Evolutionary conservation across 371 early-diverging fungal species (phyloP).

Genomic region (Mucor piriformis): DNA sequence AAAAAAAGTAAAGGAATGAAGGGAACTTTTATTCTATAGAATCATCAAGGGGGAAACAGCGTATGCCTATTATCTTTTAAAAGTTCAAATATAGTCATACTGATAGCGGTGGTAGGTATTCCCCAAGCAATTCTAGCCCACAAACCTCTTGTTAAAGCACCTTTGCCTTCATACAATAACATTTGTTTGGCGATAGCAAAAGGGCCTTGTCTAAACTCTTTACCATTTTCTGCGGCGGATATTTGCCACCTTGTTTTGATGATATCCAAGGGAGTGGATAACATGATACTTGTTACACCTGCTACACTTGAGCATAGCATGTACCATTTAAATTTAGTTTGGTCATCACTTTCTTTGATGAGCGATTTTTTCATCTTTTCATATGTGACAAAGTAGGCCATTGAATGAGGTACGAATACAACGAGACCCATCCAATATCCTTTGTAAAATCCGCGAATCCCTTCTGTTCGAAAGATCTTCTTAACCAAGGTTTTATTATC

Average conservation of each 20-base stretch:
- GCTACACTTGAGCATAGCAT: conserved; percentile 62
- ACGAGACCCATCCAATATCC: conserved; percentile 71
- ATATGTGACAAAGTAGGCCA: conserved; percentile 74
- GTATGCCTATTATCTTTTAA: conserved; percentile 51
- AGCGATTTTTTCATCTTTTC: conserved; percentile 68
- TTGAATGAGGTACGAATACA: conserved; percentile 66
- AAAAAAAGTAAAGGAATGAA: neutral
- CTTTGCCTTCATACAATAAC: conserved; percentile 64
- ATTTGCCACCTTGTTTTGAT: conserved; percentile 85
- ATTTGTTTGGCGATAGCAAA: conserved; percentile 54
- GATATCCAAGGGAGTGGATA: conserved; percentile 79
- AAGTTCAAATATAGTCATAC: conserved; percentile 78
- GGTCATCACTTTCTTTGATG: conserved; percentile 15
- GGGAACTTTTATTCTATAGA: neutral
- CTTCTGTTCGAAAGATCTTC: conserved; percentile 54
- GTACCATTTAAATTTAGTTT: conserved; percentile 45
- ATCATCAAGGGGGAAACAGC: neutral
- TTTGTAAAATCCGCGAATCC: conserved; percentile 66
- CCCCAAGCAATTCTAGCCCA: conserved; percentile 72
- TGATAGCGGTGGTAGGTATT: conserved; percentile 70
- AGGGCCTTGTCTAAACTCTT: conserved; percentile 31
- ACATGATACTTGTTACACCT: conserved; percentile 56
- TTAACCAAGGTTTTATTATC: conserved; percentile 24
- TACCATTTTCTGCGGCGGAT: conserved; percentile 45
- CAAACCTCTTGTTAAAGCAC: conserved; percentile 69